phyloP scores from a whole-genome alignment of 768 basidiomycete species.

The Pisolithus tinctorius region DNA sequence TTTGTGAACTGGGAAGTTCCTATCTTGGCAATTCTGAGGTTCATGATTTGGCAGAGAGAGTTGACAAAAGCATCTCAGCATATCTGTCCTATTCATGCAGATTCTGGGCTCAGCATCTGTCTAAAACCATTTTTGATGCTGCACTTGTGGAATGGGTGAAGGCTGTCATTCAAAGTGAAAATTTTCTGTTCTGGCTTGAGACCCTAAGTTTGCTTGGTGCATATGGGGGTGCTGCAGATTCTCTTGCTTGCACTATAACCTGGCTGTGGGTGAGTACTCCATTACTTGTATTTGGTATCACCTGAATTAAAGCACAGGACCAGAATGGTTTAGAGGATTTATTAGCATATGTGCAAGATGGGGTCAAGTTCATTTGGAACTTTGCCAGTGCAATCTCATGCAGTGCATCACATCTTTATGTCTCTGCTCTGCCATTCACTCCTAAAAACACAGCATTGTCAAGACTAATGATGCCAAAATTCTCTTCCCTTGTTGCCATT shows the following conservation, averaged over 20 bases:
- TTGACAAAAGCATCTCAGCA: neutral
- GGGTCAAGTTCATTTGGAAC: conserved; percentile 6
- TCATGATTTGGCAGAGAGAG: neutral
- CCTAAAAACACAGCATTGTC: conserved; percentile 16
- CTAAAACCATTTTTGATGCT: too few species aligned
- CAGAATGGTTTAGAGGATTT: too few species aligned
- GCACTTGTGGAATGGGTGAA: neutral
- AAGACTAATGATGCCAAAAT: neutral
- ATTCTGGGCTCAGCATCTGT: neutral
- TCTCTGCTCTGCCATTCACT: conserved; percentile 20
- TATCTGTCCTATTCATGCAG: neutral
- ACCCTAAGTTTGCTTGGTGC: neutral
- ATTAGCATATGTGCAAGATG: conserved; percentile 2
- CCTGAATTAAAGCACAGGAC: too few species aligned
- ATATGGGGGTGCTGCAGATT: neutral
- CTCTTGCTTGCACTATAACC: neutral
- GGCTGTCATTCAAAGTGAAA: neutral
- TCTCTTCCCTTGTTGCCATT: neutral
- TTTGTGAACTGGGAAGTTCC: neutral
- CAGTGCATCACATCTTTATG: conserved; percentile 17
- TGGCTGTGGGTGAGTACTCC: neutral
- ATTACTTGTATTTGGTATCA: too few species aligned
- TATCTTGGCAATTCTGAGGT: neutral
- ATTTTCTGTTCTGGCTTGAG: neutral
- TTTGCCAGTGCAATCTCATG: conserved; percentile 9